Base-by-base conservation (phyloP, 192 early-diverging fungal species). In the Coemansia sp. region DNA sequence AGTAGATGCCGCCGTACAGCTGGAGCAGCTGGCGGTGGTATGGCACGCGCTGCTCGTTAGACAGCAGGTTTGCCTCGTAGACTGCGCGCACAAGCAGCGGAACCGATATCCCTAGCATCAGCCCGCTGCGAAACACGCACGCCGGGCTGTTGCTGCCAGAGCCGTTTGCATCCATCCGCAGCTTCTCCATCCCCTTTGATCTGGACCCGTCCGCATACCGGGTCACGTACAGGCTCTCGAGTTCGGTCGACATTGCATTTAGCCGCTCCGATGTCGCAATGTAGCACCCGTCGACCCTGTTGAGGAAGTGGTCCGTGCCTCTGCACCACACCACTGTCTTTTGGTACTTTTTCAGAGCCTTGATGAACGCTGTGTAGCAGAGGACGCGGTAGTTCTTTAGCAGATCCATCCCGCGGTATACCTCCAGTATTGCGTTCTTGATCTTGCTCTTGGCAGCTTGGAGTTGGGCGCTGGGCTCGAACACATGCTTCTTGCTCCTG, bases 341-440 rank as follows among this genome's bases (percentile, higher is more conserved):
- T 55, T 90, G 88, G 73, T 86, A 92, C 71, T 92, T 92, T 55
- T 90, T 88, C 30, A 92, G 74, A 53, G 88, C 87, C 67, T 92
- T 90, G 55, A 79, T 65, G 20, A 89, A 88, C 25, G 87, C 88
- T 1, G 82, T 85, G 27, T 86, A 67, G 72, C 89, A 90, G n/a
- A 88, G 67, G 57, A 83, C 70, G 57, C 76, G 76, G 74, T 88
- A 92, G 66, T 89, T 89, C 59, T 85, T 86, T 42, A 90, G 65
- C 68, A 89, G 75, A 57, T 88, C 84, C 37, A 85, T 64, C 33
- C 91, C 89, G 29, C 88, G 86, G 59, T 92, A 88, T 15, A 88
- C 84, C 64, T 92, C 91, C 25, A 84, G 83, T 25, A 89, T 64
- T 0, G 88, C 91, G 25, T 83, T 83, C 74, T 89, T 89, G 56